Base-by-base conservation (phyloP, 78 protist species). In the Dictyostelium intermedium region DNA sequence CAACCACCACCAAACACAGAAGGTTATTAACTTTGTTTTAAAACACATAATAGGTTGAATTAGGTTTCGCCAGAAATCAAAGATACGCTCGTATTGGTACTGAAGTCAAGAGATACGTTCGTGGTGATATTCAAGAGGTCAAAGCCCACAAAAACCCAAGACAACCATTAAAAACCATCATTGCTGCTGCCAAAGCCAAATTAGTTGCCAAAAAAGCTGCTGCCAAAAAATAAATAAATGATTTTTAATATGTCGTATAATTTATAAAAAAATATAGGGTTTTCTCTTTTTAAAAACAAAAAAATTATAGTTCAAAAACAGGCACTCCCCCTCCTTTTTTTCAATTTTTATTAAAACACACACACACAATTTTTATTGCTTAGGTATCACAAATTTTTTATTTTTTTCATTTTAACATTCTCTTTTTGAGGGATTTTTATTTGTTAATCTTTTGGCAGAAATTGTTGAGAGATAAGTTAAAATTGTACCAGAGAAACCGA, bases 61-160 rank as follows among this genome's bases (percentile, higher is more conserved):
- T 84, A 27, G 80, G 53, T 69, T 84, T 92, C 86, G 83, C 66
- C 39, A 50, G 91, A 78, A 92, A 92, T 79, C 85, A 76, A 50
- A 78, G 82, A 35, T 92, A 72, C 74, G 91, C 91, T 39, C 85
- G 92, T 70, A 84, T 80, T 35, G 85, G 87, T 60, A 60, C 41
- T 34, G 77, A 89, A 83, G 37, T 56, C 27, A 20, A 20, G 18
- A 78, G 87, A 89, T 89, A 89, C 94, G 94, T 89, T 45, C 86
- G 94, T 80, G 94, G 94, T 47, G 94, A 89, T 39, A 41, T 89
- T 35, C 94, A 89, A 80, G 94, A 66, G n/a, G 81, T 63, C 34
- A 89, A 89, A 83, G 85, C 93, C 80, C 93, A 87, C 93, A 35
- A 30, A 30, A 79, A 50, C 80, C 92, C 92, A 86, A 86, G 92